Evolutionary conservation across 257 asterid genomes (phyloP), one percentile per base, ranked within the genome.

Genomic region (Solanum gracilifrons): DNA sequence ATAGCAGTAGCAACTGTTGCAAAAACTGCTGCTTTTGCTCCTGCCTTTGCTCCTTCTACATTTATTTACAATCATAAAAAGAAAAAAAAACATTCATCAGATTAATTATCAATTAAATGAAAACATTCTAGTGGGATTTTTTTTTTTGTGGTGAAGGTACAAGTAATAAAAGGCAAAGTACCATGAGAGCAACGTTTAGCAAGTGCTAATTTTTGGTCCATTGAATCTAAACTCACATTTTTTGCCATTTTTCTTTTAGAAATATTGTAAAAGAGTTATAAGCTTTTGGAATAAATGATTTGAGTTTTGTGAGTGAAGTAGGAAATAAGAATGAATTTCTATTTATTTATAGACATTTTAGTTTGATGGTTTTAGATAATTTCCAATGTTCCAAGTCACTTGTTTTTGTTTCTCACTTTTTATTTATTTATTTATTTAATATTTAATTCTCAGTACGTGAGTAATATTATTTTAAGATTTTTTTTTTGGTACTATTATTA

Each of bases 181-280:
- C 98, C 99, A 58, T 86, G 97, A 88, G 99, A 93, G 23, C 96
- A 96, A 27, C 96, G 98, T 79, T 90, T 95, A 60, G 98, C 98
- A 82, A 93, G 89, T 86, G 98, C 97, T 62, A 62, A 9, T 91
- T 90, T 94, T 74, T 95, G 96, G 87, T 94, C 98, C 0, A 91
- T 75, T 13, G 98, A 93, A 88, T 93, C 91, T 86, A 92, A 84
- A 84, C 76, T 84, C 13, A 87, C 90, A 86, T 88, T 89, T 37
- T 89, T 92, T 55, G 90, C 89, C 93, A 90, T 92, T 92, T 16
- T 92, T 27, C n/a, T 21, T 58, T 29, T 25, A 68, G 33, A 27
- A 25, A 66, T 68, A 27, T 68, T 39, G 18, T n/a, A n/a, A 10
- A 21, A 36, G 10, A n/a, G 0, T 2, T 8, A 23, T 7, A 37